Conservation (phyloP, 2,329 filamentous ascomycete species). For the Aspergillus sojae region DNA sequence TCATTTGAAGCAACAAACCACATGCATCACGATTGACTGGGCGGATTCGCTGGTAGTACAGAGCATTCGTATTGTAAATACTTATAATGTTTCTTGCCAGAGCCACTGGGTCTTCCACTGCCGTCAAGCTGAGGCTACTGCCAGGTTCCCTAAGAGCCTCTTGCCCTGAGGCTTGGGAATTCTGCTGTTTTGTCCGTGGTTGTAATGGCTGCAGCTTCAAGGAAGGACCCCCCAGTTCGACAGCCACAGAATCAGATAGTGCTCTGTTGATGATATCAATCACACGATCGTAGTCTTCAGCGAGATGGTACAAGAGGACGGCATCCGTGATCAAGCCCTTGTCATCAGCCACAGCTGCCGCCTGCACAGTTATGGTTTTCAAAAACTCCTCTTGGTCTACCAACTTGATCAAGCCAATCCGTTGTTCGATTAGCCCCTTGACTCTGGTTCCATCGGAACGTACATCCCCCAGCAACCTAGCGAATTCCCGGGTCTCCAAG, state of each 20-base stretch:
- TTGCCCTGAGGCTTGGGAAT: constrained; percentile 38
- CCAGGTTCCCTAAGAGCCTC: constrained; percentile 47
- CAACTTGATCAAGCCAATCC: constrained; percentile 78
- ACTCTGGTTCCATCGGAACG: constrained; percentile 82
- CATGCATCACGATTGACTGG: constrained; percentile 61
- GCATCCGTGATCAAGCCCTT: constrained; percentile 92
- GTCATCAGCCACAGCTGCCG: constrained; percentile 89
- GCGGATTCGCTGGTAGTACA: constrained; percentile 64
- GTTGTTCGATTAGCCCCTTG: constrained; percentile 82
- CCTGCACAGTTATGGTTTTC: constrained; percentile 87
- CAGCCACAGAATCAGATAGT: constrained; percentile 83
- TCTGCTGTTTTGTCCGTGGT: constrained; percentile 56
- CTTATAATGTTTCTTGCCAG: constrained; percentile 65
- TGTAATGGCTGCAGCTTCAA: constrained; percentile 79
- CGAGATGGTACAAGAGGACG: constrained; percentile 90
- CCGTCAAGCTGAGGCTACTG: constrained; percentile 62
- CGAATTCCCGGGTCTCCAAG: constrained; percentile 95
- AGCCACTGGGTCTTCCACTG: constrained; percentile 67
- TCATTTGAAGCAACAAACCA: constrained; percentile 62
- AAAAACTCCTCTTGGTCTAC: constrained; percentile 81
- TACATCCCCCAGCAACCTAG: constrained; percentile 89
- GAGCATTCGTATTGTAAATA: constrained; percentile 63
- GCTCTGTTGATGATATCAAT: constrained; percentile 85
- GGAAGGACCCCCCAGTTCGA: constrained; percentile 81
- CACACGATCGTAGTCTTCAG: constrained; percentile 94